phyloP scores from a whole-genome alignment of 2,329 filamentous ascomycete genomes.

The Graphiopsis chlorocephala region DNA sequence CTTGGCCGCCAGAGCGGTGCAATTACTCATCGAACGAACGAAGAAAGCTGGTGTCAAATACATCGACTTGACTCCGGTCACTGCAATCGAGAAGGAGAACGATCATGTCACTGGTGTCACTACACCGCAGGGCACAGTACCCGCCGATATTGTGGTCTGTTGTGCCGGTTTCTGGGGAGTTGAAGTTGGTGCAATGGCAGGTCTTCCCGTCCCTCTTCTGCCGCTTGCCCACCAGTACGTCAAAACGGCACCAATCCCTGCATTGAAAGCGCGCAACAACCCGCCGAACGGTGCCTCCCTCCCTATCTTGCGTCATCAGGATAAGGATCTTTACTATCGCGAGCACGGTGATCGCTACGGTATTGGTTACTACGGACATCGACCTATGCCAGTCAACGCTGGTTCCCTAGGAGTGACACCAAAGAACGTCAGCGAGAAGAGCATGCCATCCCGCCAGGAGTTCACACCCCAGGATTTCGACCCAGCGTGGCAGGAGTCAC shows the following conservation, averaged over 20 bases:
- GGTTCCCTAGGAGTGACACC: constrained; percentile 54
- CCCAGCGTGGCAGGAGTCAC: constrained; percentile 57
- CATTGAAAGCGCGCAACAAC: constrained; percentile 42
- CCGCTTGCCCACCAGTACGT: constrained; percentile 64
- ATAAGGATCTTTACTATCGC: constrained; percentile 63
- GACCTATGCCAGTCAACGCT: constrained; percentile 59
- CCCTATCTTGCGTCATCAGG: constrained; percentile 62
- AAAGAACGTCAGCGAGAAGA: constrained; percentile 53
- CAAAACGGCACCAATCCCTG: constrained; percentile 56
- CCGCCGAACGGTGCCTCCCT: constrained; percentile 51
- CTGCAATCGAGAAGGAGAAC: constrained; percentile 51
- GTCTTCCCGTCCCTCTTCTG: constrained; percentile 56
- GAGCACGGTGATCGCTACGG: constrained; percentile 62
- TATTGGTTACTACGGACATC: constrained; percentile 64
- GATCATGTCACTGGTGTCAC: constrained; percentile 56
- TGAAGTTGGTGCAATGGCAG: constrained; percentile 62
- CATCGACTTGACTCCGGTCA: constrained; percentile 56
- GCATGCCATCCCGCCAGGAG: constrained; percentile 62
- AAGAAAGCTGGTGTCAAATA: constrained; percentile 58
- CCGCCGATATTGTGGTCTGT: constrained; percentile 60
- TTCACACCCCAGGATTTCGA: constrained; percentile 61
- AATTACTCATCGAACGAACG: constrained; percentile 59
- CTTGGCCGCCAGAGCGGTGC: constrained; percentile 59
- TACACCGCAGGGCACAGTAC: constrained; percentile 49
- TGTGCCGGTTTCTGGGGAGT: constrained; percentile 67